These are phyloP conservation scores for Pisolithus orientalis DNA, from an alignment of 768 basidiomycete genomes.

Conservation along the genomic window DNA sequence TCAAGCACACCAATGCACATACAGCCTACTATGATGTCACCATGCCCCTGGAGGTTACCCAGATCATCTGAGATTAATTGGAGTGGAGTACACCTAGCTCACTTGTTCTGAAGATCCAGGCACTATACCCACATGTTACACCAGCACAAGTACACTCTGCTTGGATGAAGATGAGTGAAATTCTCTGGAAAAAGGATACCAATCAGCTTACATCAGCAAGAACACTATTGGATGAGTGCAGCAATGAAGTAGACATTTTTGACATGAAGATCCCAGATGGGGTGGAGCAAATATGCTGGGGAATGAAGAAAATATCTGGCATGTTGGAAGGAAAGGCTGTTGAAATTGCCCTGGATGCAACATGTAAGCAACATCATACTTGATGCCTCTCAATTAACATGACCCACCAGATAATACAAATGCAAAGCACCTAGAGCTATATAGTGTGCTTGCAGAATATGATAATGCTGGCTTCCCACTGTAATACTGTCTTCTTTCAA, in stretches of 20 bases:
- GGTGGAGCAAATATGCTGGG: slow-evolving; percentile 11
- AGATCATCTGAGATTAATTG: slow-evolving; percentile 26
- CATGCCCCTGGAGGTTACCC: slow-evolving; percentile 30
- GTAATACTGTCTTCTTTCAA: slow-evolving; percentile 18
- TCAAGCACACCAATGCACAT: slow-evolving; percentile 37
- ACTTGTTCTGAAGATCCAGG: slow-evolving; percentile 29
- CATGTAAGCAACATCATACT: slow-evolving; percentile 6
- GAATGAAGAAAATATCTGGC: background rate
- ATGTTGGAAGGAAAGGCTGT: slow-evolving; percentile 5
- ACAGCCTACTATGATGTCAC: slow-evolving; percentile 32
- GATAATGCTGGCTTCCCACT: slow-evolving; percentile 21
- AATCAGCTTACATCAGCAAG: slow-evolving; percentile 19
- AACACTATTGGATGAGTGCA: slow-evolving; percentile 15
- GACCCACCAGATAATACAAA: background rate
- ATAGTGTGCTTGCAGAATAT: slow-evolving; percentile 16
- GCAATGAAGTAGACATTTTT: background rate
- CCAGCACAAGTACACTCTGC: slow-evolving; percentile 19
- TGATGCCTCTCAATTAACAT: too few relatives aligned
- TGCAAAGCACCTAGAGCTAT: slow-evolving; percentile 16
- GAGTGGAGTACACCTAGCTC: slow-evolving; percentile 17
- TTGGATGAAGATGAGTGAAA: slow-evolving; percentile 23
- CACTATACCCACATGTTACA: slow-evolving; percentile 22
- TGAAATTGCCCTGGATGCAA: slow-evolving; percentile 11
- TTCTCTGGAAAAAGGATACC: slow-evolving; percentile 17
- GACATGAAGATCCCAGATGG: slow-evolving; percentile 7